Evolutionary conservation across 768 basidiomycete genomes (phyloP).

Genomic region (Exidia glandulosa): DNA sequence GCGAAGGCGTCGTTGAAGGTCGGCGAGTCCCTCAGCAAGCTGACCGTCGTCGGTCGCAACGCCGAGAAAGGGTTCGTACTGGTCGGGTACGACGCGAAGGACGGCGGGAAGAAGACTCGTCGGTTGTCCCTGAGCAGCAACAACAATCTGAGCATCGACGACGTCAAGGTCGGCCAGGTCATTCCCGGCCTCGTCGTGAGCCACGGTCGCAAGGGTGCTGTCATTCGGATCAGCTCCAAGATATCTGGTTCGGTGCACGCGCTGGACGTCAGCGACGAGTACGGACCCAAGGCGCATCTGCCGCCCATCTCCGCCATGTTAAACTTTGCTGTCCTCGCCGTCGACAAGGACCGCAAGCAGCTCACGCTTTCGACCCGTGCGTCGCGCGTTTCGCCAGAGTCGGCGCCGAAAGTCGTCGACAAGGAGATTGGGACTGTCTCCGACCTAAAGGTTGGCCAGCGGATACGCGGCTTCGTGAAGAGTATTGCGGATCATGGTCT

Average conservation of each 20-base stretch:
- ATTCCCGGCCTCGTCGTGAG: slow-evolving; percentile 72
- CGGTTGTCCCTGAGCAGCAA: slow-evolving; percentile 28
- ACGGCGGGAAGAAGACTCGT: slow-evolving; percentile 22
- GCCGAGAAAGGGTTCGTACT: slow-evolving; percentile 79
- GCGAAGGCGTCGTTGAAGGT: slow-evolving; percentile 49
- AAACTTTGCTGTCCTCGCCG: slow-evolving; percentile 56
- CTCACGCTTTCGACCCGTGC: slow-evolving; percentile 71
- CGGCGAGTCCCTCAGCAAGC: slow-evolving; percentile 60
- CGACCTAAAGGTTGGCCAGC: slow-evolving; percentile 60
- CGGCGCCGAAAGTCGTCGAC: slow-evolving; percentile 43
- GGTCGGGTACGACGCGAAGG: slow-evolving; percentile 56
- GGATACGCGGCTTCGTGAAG: slow-evolving; percentile 83
- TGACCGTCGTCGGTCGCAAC: slow-evolving; percentile 85
- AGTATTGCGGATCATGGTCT: slow-evolving; percentile 77
- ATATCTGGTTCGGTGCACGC: slow-evolving; percentile 72
- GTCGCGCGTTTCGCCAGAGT: slow-evolving; percentile 54
- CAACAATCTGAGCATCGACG: slow-evolving; percentile 49
- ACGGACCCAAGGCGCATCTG: slow-evolving; percentile 42
- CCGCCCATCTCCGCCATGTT: slow-evolving; percentile 56
- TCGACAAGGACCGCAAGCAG: slow-evolving; percentile 56
- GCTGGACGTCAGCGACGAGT: slow-evolving; percentile 76
- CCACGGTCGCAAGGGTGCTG: slow-evolving; percentile 58
- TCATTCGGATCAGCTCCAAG: slow-evolving; percentile 62
- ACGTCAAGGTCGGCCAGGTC: slow-evolving; percentile 57
- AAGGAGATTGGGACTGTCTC: slow-evolving; percentile 50